Conservation (phyloP, 2,329 filamentous ascomycete species). For the Byssoonygena ceratinophila region DNA sequence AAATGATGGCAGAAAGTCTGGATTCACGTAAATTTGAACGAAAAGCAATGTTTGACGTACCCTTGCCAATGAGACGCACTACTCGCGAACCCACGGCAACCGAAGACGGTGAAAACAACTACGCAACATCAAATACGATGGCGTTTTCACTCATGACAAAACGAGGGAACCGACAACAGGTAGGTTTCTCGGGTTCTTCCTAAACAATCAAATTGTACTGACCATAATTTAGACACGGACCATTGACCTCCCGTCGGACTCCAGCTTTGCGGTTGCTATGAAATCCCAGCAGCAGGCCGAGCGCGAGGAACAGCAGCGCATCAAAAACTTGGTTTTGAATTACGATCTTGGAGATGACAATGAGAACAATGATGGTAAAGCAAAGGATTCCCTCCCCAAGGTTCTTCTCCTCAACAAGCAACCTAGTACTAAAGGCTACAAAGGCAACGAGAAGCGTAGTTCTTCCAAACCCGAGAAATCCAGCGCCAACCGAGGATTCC, state of each 20-base stretch:
- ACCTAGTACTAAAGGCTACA: constrained; percentile 27
- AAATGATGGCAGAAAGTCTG: constrained; percentile 95
- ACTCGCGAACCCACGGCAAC: constrained; percentile 48
- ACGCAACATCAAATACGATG: constrained; percentile 57
- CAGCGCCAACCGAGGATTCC: constrained; percentile 62
- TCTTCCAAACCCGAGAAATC: constrained; percentile 33
- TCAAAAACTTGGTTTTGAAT: constrained; percentile 95
- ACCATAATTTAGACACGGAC: constrained; percentile 60
- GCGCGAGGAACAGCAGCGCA: constrained; percentile 90
- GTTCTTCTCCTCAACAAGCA: constrained; percentile 21
- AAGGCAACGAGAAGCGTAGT: constrained; percentile 34
- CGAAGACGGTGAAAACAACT: constrained; percentile 27
- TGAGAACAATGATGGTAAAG: constrained; percentile 68
- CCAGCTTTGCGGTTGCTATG: constrained; percentile 91
- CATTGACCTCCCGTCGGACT: constrained; percentile 76
- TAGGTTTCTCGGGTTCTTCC: constrained; percentile 29
- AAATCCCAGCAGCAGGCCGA: constrained; percentile 90
- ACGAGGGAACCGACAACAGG: constrained; percentile 89
- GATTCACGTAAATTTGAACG: constrained; percentile 94
- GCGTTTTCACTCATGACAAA: constrained; percentile 94
- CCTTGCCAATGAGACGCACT: constrained; percentile 71
- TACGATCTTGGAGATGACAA: constrained; percentile 79
- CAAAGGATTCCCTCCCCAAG: constrained; percentile 25
- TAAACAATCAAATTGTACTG: constrained; percentile 2
- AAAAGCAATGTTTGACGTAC: constrained; percentile 90